Conservation (phyloP, 495 filamentous ascomycete species). For the Pseudomonodictys pantanalensis region DNA sequence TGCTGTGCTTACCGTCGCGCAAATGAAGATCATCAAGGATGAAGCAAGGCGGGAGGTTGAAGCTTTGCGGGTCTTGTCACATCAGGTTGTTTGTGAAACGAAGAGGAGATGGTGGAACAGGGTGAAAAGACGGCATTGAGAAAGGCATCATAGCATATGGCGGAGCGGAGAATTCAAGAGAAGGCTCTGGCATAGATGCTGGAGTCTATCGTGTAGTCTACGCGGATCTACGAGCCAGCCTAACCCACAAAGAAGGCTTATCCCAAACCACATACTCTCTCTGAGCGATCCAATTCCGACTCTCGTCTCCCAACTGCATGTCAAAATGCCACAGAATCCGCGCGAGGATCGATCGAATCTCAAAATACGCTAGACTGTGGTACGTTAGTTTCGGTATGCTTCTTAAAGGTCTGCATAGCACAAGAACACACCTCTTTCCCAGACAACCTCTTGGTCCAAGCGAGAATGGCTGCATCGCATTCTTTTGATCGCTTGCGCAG, state of each 20-base stretch:
- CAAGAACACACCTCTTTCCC: slow-evolving; percentile 26
- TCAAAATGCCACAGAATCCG: slow-evolving; percentile 37
- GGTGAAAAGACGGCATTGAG: no score
- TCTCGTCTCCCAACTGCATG: slow-evolving; percentile 31
- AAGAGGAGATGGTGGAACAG: no score
- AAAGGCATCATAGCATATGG: no score
- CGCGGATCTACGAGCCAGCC: background rate
- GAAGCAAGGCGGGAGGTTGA: no score
- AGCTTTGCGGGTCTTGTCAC: no score
- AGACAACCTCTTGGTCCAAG: slow-evolving; percentile 36
- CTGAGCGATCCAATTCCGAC: slow-evolving; percentile 34
- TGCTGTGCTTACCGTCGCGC: no score
- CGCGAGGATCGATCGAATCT: slow-evolving; percentile 36
- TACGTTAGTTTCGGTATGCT: background rate
- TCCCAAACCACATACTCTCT: slow-evolving; percentile 44
- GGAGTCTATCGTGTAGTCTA: background rate
- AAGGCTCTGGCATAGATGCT: background rate
- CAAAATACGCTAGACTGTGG: slow-evolving; percentile 39
- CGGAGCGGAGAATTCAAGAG: no score
- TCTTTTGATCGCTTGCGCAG: slow-evolving; percentile 26
- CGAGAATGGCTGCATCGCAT: slow-evolving; percentile 30
- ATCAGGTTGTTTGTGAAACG: no score
- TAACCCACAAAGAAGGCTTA: slow-evolving; percentile 29
- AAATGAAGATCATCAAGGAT: no score
- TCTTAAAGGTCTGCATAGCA: background rate